These are phyloP conservation scores for Tuber microsphaerosporum DNA, from an alignment of 495 filamentous ascomycete genomes.

Conservation along the genomic window DNA sequence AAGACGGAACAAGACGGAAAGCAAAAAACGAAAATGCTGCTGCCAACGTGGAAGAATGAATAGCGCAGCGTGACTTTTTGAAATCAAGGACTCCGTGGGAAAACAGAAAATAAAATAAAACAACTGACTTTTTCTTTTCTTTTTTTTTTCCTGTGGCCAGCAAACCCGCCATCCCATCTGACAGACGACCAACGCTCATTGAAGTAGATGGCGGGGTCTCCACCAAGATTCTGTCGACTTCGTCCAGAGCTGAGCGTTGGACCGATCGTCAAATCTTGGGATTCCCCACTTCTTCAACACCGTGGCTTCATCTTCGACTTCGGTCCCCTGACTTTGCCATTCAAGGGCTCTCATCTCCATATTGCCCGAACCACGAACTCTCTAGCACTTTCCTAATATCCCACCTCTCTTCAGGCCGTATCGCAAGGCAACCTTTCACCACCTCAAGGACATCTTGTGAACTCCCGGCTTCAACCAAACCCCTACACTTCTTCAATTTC, in stretches of 20 bases:
- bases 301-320: neutral
- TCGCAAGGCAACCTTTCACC: conserved; percentile 50
- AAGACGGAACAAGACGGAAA: neutral
- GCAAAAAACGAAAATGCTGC: neutral
- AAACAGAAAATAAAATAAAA: neutral
- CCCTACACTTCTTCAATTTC: conserved; percentile 43
- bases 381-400: conserved; percentile 51
- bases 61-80: neutral
- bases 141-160: neutral
- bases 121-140: neutral
- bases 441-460: conserved; percentile 48
- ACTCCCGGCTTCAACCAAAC: conserved; percentile 33
- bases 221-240: neutral
- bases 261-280: neutral
- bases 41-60: neutral
- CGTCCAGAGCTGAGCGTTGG: neutral
- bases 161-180: neutral
- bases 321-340: neutral
- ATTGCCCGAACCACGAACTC: conserved; percentile 51
- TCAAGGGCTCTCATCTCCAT: conserved; percentile 31
- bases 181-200: neutral
- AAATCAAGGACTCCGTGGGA: neutral
- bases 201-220: neutral
- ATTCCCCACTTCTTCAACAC: neutral
- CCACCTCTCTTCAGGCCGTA: conserved; percentile 51